Conservation (phyloP, 208 protist species). For the Acanthamoeba lenticulata region DNA sequence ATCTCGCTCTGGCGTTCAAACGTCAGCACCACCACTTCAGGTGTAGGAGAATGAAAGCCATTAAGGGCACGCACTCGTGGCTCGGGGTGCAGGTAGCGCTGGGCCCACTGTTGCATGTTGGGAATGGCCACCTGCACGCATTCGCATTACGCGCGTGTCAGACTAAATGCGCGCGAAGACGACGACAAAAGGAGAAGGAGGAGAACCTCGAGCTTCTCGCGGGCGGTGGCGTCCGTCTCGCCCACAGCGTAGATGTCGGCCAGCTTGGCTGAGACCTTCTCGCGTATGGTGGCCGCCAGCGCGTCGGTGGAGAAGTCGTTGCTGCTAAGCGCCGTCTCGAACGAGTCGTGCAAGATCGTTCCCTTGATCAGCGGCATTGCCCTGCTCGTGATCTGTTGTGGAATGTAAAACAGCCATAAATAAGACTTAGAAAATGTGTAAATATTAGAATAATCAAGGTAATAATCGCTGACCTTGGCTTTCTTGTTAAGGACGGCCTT, state of each 20-base stretch:
- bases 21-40: neutral
- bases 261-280: neutral
- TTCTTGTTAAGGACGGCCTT: constrained; percentile 36
- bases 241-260: constrained; percentile 38
- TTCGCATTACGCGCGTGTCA: neutral
- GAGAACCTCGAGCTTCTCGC: neutral
- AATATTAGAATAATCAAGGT: neutral
- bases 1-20: neutral
- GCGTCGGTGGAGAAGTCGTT: constrained; percentile 48
- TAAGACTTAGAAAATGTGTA: neutral
- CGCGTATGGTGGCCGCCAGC: neutral
- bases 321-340: constrained; percentile 17
- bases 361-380: constrained; percentile 54
- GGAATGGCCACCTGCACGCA: neutral
- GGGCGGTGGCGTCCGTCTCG: neutral
- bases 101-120: constrained; percentile 66
- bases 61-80: neutral
- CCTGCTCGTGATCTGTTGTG: neutral
- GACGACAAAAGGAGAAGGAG: too few species aligned
- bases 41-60: neutral
- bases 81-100: neutral
- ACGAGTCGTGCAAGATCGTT: constrained; percentile 59
- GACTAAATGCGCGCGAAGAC: neutral
- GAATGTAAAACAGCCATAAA: neutral
- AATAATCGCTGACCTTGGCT: neutral